Conservation (phyloP, 73 alveolate genomes). For the Stentor coeruleus region DNA sequence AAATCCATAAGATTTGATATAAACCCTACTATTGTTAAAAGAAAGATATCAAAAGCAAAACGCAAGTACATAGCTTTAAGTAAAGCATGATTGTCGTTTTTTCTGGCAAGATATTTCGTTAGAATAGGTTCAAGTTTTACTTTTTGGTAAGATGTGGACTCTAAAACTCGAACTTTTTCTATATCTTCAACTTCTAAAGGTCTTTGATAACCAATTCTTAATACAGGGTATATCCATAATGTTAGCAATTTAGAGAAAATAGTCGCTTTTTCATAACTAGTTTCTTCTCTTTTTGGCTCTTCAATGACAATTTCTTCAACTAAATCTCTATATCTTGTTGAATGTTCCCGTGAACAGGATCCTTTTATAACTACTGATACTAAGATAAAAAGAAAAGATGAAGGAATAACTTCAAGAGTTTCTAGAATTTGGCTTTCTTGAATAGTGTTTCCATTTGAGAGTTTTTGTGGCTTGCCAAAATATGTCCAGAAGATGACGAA, state of each 20-base stretch:
- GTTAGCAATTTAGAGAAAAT: slow-evolving; percentile 5
- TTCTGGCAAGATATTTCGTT: background rate
- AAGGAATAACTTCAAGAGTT: background rate
- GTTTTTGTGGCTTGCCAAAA: background rate
- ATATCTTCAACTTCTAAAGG: background rate
- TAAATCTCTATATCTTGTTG: background rate
- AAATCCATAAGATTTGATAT: slow-evolving; percentile 8
- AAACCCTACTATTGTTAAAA: background rate
- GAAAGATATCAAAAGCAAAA: background rate
- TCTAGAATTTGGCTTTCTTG: background rate
- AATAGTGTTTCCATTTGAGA: background rate
- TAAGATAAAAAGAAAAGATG: background rate
- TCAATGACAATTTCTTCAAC: background rate
- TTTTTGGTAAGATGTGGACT: slow-evolving; percentile 5
- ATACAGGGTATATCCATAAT: background rate
- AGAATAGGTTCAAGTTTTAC: background rate
- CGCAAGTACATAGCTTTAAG: slow-evolving; percentile 16
- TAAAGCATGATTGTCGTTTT: background rate
- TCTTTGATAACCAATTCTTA: background rate
- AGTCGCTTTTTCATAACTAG: slow-evolving; percentile 9
- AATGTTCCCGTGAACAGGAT: background rate
- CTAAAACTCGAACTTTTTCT: background rate
- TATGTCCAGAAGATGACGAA: background rate
- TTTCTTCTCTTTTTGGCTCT: background rate
- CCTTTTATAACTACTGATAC: background rate